A percentile compares a stretch with the other conserved stretches of the same genome.
Evolutionary conservation across 805 yeast genomes (phyloP).

Genomic region (Isabelozyma rhagii): DNA sequence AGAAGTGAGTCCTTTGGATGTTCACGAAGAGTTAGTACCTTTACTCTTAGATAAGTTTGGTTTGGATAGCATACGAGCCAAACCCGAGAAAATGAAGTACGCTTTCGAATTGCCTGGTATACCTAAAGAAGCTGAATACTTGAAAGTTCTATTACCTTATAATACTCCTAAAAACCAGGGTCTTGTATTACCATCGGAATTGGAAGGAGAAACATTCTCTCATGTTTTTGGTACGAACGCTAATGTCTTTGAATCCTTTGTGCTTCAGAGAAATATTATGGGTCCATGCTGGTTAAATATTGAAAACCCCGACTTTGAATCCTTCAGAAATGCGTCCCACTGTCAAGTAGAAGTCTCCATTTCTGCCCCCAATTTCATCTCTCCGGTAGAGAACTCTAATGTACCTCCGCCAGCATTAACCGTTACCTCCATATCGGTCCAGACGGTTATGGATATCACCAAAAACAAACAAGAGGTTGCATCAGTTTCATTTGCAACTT

Average conservation of each 20-base stretch:
- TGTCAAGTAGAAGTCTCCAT: slow-evolving; percentile 75
- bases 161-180: slow-evolving; percentile 55
- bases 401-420: slow-evolving; percentile 64
- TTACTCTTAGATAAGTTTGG: slow-evolving; percentile 62
- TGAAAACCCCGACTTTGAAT: slow-evolving; percentile 55
- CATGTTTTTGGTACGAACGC: slow-evolving; percentile 79
- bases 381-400: slow-evolving; percentile 43
- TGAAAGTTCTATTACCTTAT: slow-evolving; percentile 75
- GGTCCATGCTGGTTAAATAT: slow-evolving; percentile 97
- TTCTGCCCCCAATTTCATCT: slow-evolving; percentile 43
- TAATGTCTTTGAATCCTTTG: slow-evolving; percentile 79
- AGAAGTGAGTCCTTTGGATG: slow-evolving; percentile 55
- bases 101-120: slow-evolving; percentile 83
- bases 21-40: slow-evolving; percentile 73
- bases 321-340: slow-evolving; percentile 67
- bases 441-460: slow-evolving; percentile 73
- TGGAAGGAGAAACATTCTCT: slow-evolving; percentile 72
- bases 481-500: slow-evolving; percentile 75
- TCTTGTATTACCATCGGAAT: slow-evolving; percentile 53
- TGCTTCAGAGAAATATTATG: slow-evolving; percentile 78
- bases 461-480: slow-evolving; percentile 83
- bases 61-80: slow-evolving; percentile 60
- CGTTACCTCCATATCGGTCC: slow-evolving; percentile 70
- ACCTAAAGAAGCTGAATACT: slow-evolving; percentile 76
- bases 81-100: slow-evolving; percentile 71